These are phyloP conservation scores for Kodamaea laetipori DNA, from an alignment of 805 yeast genomes.

Conservation along the genomic window DNA sequence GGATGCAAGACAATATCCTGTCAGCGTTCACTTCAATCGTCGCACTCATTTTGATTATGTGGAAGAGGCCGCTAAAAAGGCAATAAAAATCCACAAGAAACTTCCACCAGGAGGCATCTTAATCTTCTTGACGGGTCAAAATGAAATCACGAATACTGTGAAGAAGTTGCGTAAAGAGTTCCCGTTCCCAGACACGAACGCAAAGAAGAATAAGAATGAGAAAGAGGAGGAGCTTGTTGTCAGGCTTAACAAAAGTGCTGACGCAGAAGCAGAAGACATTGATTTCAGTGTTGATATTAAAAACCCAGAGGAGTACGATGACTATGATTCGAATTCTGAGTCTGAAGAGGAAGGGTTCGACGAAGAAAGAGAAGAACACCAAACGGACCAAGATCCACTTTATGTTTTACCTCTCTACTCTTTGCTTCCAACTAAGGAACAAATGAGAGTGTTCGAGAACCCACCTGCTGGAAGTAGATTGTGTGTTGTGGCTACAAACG, in stretches of 20 bases:
- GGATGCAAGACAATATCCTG: slow-evolving; percentile 93
- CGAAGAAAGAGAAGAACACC: slow-evolving; percentile 70
- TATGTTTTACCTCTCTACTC: slow-evolving; percentile 93
- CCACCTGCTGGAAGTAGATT: slow-evolving; percentile 87
- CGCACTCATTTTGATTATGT: slow-evolving; percentile 76
- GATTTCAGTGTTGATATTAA: slow-evolving; percentile 59
- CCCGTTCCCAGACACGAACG: slow-evolving; percentile 45
- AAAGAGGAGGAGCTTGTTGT: slow-evolving; percentile 33
- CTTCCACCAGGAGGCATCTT: slow-evolving; percentile 94
- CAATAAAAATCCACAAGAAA: slow-evolving; percentile 80
- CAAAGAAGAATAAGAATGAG: slow-evolving; percentile 22
- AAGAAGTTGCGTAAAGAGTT: slow-evolving; percentile 67
- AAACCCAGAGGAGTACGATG: slow-evolving; percentile 42
- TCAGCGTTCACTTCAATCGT: slow-evolving; percentile 84
- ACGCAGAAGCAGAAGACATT: slow-evolving; percentile 83
- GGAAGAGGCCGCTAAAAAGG: slow-evolving; percentile 82
- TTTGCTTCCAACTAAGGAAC: slow-evolving; percentile 89
- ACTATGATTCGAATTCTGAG: slow-evolving; percentile 54
- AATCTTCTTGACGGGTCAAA: slow-evolving; percentile 91
- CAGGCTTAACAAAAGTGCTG: slow-evolving; percentile 60
- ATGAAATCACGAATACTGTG: slow-evolving; percentile 80
- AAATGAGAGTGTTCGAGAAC: slow-evolving; percentile 83
- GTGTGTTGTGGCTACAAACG: slow-evolving; percentile 94
- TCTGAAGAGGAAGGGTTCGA: slow-evolving; percentile 69
- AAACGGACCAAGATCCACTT: slow-evolving; percentile 72